Evolutionary conservation across 768 basidiomycete species (phyloP), one percentile per base, ranked within the genome.

Genomic region (Rhizopogon salebrosus): DNA sequence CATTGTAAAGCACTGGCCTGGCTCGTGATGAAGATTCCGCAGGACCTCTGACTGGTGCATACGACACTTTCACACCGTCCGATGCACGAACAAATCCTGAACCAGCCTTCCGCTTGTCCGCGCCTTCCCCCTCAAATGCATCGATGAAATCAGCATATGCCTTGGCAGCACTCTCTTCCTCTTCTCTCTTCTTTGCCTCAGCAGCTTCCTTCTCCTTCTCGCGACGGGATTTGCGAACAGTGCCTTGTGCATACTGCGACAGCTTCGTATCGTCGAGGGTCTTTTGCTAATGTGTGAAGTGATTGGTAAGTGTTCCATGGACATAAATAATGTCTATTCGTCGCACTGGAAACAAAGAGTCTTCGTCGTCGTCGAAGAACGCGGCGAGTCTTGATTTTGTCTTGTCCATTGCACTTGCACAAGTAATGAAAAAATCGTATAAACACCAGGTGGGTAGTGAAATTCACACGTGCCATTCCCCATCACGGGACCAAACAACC

Each of bases 191-290:
- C 71, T 93, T 97, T 36, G 85, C 87, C 63, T 95, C 93, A 34
- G 91, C 95, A 45, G 87, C 87, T 62, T 98, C 95, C 63, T 85
- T 85, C 65, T 98, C 97, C 62, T 89, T 88, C 71, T 98, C 95
- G 58, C 89, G 78, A 54, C 87, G 85, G 14, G 93, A 93, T 74
- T 98, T 98, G 54, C 85, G 83, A 49, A 86, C 82, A 35, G 81
- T 89, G n/a, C 89, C 93, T 64, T 91, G 83, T 29, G 89, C 71
- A 70, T 90, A 97, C 43, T 90, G 87, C 34, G 89, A 87, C 54
- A 89, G 72, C 71, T 95, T 95, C 61, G 86, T 81, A 63, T 88
- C 85, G 62, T 92, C 91, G 54, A 95, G 77, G 53, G 87, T 75
- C 77, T 87, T 91, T 82, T 84, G 87, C 91, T 93, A 78, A 60